Percentiles rank a stretch among this genome's conserved stretches.
Conservation (phyloP, 2,329 filamentous ascomycete species). For the Xylaria sp. region DNA sequence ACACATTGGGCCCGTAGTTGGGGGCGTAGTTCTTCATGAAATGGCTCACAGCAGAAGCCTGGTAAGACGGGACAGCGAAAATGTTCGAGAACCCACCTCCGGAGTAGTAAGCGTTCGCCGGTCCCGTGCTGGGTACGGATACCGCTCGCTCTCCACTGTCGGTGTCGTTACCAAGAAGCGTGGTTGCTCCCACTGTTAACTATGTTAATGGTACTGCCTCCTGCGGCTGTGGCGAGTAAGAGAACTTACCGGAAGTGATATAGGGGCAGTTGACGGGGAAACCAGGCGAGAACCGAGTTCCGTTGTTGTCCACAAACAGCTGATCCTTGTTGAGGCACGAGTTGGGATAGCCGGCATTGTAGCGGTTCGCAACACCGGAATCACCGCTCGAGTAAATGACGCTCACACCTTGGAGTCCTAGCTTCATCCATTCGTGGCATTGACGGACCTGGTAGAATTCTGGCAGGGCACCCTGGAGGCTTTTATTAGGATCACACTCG, state of each 20-base stretch:
- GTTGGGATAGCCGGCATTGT: constrained; percentile 40
- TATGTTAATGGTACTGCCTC: neutral
- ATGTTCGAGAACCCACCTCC: constrained; percentile 63
- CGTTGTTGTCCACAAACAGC: constrained; percentile 38
- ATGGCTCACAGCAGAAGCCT: constrained; percentile 53
- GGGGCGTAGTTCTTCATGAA: constrained; percentile 57
- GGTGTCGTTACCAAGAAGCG: constrained; percentile 36
- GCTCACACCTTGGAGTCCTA: constrained; percentile 63
- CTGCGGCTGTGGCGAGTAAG: accelerated
- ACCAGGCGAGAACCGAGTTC: constrained; percentile 37
- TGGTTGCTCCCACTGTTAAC: constrained; percentile 36
- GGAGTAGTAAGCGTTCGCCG: constrained; percentile 51
- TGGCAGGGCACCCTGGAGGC: constrained; percentile 33
- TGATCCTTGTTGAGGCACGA: constrained; percentile 39
- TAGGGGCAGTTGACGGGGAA: constrained; percentile 42
- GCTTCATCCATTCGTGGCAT: constrained; percentile 68
- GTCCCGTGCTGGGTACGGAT: constrained; percentile 29
- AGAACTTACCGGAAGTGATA: constrained; percentile 37
- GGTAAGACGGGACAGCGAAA: constrained; percentile 60
- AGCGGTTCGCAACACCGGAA: constrained; percentile 39
- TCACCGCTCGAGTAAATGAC: constrained; percentile 49
- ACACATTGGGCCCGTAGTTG: constrained; percentile 56
- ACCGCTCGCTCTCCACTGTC: constrained; percentile 39
- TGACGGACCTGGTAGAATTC: constrained; percentile 61
- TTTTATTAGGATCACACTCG: neutral